Evolutionary conservation across 2,329 filamentous ascomycete genomes (phyloP), one percentile per base, ranked within the genome.

Genomic region (Xylariaceae sp.): DNA sequence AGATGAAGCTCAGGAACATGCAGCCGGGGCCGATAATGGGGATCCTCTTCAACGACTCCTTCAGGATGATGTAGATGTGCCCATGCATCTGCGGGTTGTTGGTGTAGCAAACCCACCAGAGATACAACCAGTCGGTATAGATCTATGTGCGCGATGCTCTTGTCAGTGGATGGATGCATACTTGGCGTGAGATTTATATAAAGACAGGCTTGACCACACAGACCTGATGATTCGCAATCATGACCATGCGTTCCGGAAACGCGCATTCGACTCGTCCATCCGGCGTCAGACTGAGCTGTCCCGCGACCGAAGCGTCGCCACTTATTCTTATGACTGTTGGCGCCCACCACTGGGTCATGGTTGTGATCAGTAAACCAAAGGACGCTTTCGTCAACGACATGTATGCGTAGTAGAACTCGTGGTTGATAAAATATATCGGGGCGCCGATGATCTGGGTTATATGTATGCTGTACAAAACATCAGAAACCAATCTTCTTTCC

Each of bases 81-180:
- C 92, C 91, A 67, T 95, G 89, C 84, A 91, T 91, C 50, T 83
- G 81, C 54, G 89, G 89, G 1, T 66, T 72, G 68, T 87, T 88
- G 21, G 89, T 91, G 67, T 96, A 96, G n/a, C 87, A 90, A 21
- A 91, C 87, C 91, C 91, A 96, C 91, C 91, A 96, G 7, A 96
- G 82, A 70, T 96, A 96, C 7, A 96, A 75, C 91, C 91, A 96
- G 74, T 96, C 91, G 7, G 91, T 93, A 70, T 96, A 96, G 50
- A 96, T 87, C 83, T 72, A 44, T 32, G 7, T 83, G 63, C 20
- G 21, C 14, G 44, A 32, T 7, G 32, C 49, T 60, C 66, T 49
- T 60, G 63, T 68, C 57, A 70, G 69, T 41, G 14, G 10, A 44
- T 40, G 10, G 45, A 32, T 16, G 42, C 26, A 23, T 40, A 29